Evolutionary conservation across 306 rosid genomes (phyloP), one percentile per base, ranked within the genome.

Genomic region (Corylus heterophylla): DNA sequence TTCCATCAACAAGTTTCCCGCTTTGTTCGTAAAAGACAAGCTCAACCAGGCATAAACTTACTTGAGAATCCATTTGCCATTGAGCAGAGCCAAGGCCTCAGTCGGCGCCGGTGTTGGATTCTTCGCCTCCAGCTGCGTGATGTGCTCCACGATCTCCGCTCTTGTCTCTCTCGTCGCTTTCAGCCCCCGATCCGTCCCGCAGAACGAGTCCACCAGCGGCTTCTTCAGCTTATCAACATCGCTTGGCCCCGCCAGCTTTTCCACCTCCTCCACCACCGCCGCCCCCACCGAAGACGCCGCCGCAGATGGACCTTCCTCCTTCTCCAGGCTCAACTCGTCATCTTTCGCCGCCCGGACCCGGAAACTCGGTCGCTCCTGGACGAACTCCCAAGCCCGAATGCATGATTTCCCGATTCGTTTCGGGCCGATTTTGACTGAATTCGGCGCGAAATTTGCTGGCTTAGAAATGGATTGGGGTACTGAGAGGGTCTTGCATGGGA

Each of bases 51-150:
- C 27, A 51, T 4, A 18, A 69, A 78, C 88, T 85, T 87, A 95
- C 98, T 87, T 92, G 8, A 95, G 96, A 88, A 95, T 91, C 98
- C 98, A 95, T 79, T 91, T 95, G 61, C 98, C 98, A 62, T 93
- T 92, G 63, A 95, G 97, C 25, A 92, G 83, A 74, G 90, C 31
- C 80, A 92, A 75, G n/a, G 96, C 98, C 31, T 95, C 98, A 1
- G 96, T 90, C 52, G 98, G 97, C 22, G 93, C 97, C 54, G 98
- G 92, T 16, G 82, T 95, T 0, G 98, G 98, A 70, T 95, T 91
- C 77, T 82, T 86, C 16, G 92, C 92, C 85, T 95, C 98, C 62
- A 95, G 88, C 77, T 91, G 93, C 5, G 94, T 87, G 76, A 95
- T 95, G 54, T 90, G 94, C 89, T 92, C 98, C 42, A 91, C 91